Base-by-base conservation (phyloP, 805 yeast species). In the Hanseniaspora thailandica region DNA sequence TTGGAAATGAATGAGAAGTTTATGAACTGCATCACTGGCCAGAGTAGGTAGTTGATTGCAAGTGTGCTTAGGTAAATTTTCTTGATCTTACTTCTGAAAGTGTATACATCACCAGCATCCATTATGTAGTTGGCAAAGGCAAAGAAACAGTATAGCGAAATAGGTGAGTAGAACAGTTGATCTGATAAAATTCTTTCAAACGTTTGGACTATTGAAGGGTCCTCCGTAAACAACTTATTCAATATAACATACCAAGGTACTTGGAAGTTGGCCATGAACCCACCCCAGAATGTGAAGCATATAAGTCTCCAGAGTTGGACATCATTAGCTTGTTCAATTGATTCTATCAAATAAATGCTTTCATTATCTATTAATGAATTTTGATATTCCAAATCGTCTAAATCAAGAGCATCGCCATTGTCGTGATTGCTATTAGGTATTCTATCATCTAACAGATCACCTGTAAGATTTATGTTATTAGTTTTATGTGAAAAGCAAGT, bases 251-350 rank as follows among this genome's bases (percentile, higher is more conserved):
- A 89, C 98, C 98, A 90, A 47, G 81, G 82, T 50, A 84, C 84
- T 67, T 88, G 97, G 45, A 80, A 77, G 62, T 86, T 83, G 0
- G 96, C 83, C 69, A 87, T 76, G 7, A 82, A 62, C 54, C 85
- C 78, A 1, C 97, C 97, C 96, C 97, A 89, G 41, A 77, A 68
- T 71, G 86, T 80, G 63, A 88, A 89, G 7, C 93, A 84, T 0
- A 81, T 74, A 63, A 87, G 76, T 57, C 96, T 74, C 51, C 76
- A 72, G 61, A 84, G 84, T 55, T 78, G 77, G 66, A 84, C 90
- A 33, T 64, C 50, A 28, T 26, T n/a, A 52, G 57, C 13, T 47
- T 56, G 59, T 43, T 61, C 63, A 22, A 58, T 55, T 7, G 56
- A 61, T 40, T 58, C 56, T 25, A 60, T 40, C 3, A 20, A 6